Evolutionary conservation across 805 yeast species (phyloP).

Genomic region (Saccharomycopsis malanga): DNA sequence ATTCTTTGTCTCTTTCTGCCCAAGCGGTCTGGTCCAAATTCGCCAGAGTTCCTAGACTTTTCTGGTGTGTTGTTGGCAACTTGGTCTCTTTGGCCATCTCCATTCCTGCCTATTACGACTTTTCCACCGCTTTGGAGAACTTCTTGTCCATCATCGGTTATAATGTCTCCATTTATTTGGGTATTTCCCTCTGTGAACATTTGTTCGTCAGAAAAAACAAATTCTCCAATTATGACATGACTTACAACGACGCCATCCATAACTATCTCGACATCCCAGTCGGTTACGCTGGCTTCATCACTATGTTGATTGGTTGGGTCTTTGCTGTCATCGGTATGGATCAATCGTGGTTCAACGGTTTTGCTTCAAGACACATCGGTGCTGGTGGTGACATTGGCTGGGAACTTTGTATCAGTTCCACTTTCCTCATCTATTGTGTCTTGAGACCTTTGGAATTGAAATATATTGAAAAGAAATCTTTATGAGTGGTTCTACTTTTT

Average conservation of each 20-base stretch:
- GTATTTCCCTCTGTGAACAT: slow-evolving; percentile 73
- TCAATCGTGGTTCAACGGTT: slow-evolving; percentile 81
- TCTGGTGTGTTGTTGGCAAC: slow-evolving; percentile 77
- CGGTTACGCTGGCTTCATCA: slow-evolving; percentile 72
- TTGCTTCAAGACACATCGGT: slow-evolving; percentile 55
- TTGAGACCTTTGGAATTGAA: slow-evolving; percentile 62
- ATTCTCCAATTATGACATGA: slow-evolving; percentile 52
- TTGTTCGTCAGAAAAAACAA: slow-evolving; percentile 60
- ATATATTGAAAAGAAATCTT: slow-evolving; percentile 36
- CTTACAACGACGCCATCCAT: slow-evolving; percentile 46
- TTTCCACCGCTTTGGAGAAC: slow-evolving; percentile 65
- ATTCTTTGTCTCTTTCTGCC: slow-evolving; percentile 80
- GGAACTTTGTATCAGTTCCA: slow-evolving; percentile 62
- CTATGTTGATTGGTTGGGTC: slow-evolving; percentile 73
- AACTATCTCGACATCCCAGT: slow-evolving; percentile 42
- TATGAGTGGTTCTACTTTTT: too few relatives aligned
- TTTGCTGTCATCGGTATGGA: slow-evolving; percentile 86
- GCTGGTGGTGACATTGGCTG: slow-evolving; percentile 84
- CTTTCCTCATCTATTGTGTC: slow-evolving; percentile 53
- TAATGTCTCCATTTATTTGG: slow-evolving; percentile 80
- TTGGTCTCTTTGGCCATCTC: slow-evolving; percentile 75
- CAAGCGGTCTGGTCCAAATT: slow-evolving; percentile 79
- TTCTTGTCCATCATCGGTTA: slow-evolving; percentile 90
- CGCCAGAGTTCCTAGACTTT: slow-evolving; percentile 67
- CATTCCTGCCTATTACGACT: slow-evolving; percentile 78